Evolutionary conservation across 2,329 filamentous ascomycete genomes (phyloP).

Genomic region (Pestalotiopsis sp.): DNA sequence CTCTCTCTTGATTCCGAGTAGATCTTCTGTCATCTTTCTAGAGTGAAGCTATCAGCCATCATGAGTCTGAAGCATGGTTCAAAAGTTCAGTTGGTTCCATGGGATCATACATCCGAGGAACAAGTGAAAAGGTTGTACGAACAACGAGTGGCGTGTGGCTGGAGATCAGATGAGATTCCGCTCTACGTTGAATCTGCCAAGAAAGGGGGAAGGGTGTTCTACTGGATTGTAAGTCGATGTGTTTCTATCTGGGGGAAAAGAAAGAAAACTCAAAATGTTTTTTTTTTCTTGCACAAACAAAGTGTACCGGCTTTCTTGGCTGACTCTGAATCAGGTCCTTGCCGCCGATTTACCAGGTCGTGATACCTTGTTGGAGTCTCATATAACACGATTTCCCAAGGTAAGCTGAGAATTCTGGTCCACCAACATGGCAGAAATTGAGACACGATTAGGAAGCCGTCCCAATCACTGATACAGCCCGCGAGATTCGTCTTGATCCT

Average conservation of each 20-base stretch:
- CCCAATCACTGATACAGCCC: constrained; percentile 38
- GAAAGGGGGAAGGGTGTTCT: constrained; percentile 38
- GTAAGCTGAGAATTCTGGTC: constrained; percentile 29
- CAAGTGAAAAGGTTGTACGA: constrained; percentile 43
- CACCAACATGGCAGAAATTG: neutral
- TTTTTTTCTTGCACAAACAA: neutral
- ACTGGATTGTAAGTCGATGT: constrained; percentile 40
- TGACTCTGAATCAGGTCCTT: constrained; percentile 28
- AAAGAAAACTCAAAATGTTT: no score
- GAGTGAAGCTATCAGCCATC: neutral
- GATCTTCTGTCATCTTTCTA: neutral
- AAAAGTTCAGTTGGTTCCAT: constrained; percentile 40
- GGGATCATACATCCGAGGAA: constrained; percentile 41
- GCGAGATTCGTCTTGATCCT: constrained; percentile 27
- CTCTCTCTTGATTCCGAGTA: neutral
- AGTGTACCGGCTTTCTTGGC: neutral
- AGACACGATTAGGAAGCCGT: constrained; percentile 29
- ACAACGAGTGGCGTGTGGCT: constrained; percentile 49
- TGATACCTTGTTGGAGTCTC: constrained; percentile 32
- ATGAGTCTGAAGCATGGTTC: neutral
- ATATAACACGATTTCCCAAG: constrained; percentile 32
- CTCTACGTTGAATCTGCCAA: constrained; percentile 36
- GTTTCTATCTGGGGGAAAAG: fast-evolving
- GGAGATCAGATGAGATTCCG: constrained; percentile 40
- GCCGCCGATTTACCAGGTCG: constrained; percentile 30